Evolutionary conservation across 2,329 filamentous ascomycete species (phyloP), one percentile per base, ranked within the genome.

Genomic region (Emergomyces orientalis): DNA sequence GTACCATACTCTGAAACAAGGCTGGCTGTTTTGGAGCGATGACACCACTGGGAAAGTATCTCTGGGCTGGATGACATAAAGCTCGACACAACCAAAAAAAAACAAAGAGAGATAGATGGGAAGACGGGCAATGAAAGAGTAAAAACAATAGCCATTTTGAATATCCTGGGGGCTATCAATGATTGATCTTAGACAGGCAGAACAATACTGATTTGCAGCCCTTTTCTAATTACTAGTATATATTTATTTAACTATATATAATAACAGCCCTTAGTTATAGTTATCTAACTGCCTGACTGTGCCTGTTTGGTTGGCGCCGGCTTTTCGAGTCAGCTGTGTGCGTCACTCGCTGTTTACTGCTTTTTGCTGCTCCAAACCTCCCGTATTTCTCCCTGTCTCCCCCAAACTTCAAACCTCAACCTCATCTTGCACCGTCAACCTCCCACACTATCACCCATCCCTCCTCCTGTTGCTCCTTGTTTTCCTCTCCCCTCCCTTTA

Each of bases 241-340:
- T n/a, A n/a, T n/a, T n/a, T n/a, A n/a, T n/a, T n/a, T n/a, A n/a
- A n/a, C n/a, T n/a, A n/a, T n/a, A n/a, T n/a, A n/a, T n/a, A n/a
- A n/a, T n/a, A n/a, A n/a, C n/a, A n/a, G n/a, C n/a, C n/a, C n/a
- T n/a, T n/a, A n/a, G n/a, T n/a, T n/a, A n/a, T 19, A 6, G 17
- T 43, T n/a, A 45, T n/a, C 17, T 49, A n/a, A 49, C 45, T 49
- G 7, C 7, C 45, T 25, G 45, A 3, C 22, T 22, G 41, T 22
- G 45, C 45, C 41, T 43, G 41, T n/a, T n/a, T 54, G 11, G 51
- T n/a, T 54, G 25, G 51, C 27, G 49, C 25, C 22, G 19, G 30
- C 30, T 34, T 3, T 32, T 37, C 32, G 54, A 56, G 54, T 58
- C 55, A 58, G 55, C 34, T 58, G 55, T 58, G 55, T 58, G 55